These are phyloP conservation scores for Vitis rotundifolia DNA, from an alignment of 164 flowering plant genomes.

Conservation along the genomic window DNA sequence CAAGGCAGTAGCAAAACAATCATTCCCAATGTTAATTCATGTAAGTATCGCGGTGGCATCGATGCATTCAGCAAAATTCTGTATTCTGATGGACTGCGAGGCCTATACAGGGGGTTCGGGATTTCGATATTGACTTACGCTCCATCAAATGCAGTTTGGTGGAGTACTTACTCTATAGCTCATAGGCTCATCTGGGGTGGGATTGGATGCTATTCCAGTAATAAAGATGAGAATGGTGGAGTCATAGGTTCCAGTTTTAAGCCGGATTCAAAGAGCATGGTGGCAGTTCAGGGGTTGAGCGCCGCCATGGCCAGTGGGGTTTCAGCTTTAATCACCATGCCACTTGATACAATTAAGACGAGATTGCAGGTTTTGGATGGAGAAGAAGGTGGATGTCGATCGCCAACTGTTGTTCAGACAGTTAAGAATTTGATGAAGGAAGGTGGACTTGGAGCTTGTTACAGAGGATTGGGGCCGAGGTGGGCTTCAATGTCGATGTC, in stretches of 20 bases:
- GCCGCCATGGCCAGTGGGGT: slow-evolving; percentile 88
- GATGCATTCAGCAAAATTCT: slow-evolving; percentile 74
- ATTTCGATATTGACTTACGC: slow-evolving; percentile 80
- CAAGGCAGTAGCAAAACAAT: slow-evolving; percentile 35
- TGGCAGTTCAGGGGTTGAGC: slow-evolving; percentile 77
- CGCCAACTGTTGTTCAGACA: slow-evolving; percentile 47
- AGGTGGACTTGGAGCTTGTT: slow-evolving; percentile 78
- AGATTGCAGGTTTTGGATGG: slow-evolving; percentile 80
- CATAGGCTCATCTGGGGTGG: slow-evolving; percentile 65
- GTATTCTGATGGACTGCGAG: slow-evolving; percentile 52
- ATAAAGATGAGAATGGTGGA: slow-evolving; percentile 27
- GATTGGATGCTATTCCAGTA: slow-evolving; percentile 36
- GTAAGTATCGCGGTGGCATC: slow-evolving; percentile 57
- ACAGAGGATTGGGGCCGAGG: slow-evolving; percentile 81
- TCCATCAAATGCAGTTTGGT: slow-evolving; percentile 93
- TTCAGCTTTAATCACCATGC: slow-evolving; percentile 84
- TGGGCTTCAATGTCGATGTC: slow-evolving; percentile 88
- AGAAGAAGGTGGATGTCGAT: slow-evolving; percentile 47
- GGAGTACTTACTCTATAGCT: slow-evolving; percentile 80
- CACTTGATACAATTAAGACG: slow-evolving; percentile 87
- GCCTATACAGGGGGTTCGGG: slow-evolving; percentile 85
- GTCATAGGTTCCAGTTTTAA: slow-evolving; percentile 16
- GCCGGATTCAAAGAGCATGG: slow-evolving; percentile 49
- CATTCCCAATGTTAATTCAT: slow-evolving; percentile 5
- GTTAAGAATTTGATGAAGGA: slow-evolving; percentile 61